Evolutionary conservation across 495 filamentous ascomycete genomes (phyloP), one percentile per base, ranked within the genome.

Genomic region (Penicillium argentinense): DNA sequence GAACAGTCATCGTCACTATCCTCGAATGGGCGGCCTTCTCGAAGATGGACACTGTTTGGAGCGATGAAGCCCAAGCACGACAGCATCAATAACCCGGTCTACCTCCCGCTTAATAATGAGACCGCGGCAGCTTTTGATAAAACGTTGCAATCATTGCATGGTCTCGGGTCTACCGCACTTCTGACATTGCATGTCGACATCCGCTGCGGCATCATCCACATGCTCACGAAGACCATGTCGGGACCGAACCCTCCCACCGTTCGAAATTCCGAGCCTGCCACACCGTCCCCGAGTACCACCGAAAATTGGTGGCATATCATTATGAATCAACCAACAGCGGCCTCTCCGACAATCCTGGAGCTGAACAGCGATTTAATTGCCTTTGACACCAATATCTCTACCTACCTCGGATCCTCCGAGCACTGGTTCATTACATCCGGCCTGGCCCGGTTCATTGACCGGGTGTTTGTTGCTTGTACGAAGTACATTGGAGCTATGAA

Each of bases 51-150:
- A 21, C 66, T 91, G 27, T 77, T 91, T 21, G 69, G 73, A 16
- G 69, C 74, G 2, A 64, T 74, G 50, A 88, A 83, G 47, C 76
- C 72, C n/a, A 69, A 74, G 29, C 70, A 73, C 23, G 79, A 81
- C 47, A 68, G 70, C 28, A 47, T 72, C 46, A 75, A 63, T 30
- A 62, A 62, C n/a, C 80, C 87, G 18, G 82, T 92, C 9, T 91
- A 95, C 60, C 78, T 97, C 14, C 93, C 95, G 1, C 86, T 99
- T 69, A 96, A 91, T 51, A 74, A 80, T 28, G 87, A 95, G 49
- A 93, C 88, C 0, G 89, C 88, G 19, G 57, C 39, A 33, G 81
- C 80, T n/a, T 97, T 99, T 59, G 95, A 99, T 64, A 81, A 75
- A 39, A 91, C 93, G 27, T 68, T 97, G 13, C 72, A 81, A 39